Percentiles rank a stretch among this genome's conserved stretches.
These are phyloP conservation scores for Hypoxylon perforatum DNA, from an alignment of 495 filamentous ascomycete genomes.

Conservation along the genomic window DNA sequence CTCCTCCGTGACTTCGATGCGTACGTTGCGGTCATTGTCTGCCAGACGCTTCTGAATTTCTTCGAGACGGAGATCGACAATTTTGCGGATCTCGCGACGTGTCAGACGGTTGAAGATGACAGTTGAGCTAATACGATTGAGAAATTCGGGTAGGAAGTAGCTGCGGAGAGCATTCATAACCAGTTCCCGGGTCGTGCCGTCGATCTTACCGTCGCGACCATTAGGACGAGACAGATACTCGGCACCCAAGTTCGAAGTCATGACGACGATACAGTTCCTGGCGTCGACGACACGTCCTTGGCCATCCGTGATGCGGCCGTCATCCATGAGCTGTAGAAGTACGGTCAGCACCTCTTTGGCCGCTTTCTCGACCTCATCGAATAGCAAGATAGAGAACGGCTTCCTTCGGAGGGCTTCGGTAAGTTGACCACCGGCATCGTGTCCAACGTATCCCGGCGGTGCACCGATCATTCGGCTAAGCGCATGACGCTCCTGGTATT, in stretches of 20 bases:
- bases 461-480: slow-evolving; percentile 98
- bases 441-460: slow-evolving; percentile 95
- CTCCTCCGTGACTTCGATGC: slow-evolving; percentile 77
- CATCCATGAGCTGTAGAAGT: slow-evolving; percentile 97
- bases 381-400: slow-evolving; percentile 97
- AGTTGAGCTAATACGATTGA: slow-evolving; percentile 93
- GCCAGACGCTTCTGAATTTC: slow-evolving; percentile 92
- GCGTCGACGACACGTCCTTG: slow-evolving; percentile 95
- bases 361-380: slow-evolving; percentile 98
- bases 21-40: slow-evolving; percentile 83
- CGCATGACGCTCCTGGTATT: slow-evolving; percentile 97
- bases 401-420: slow-evolving; percentile 92
- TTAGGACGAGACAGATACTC: slow-evolving; percentile 87
- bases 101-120: slow-evolving; percentile 99
- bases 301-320: slow-evolving; percentile 97
- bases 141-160: slow-evolving; percentile 98
- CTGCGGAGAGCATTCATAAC: slow-evolving; percentile 89
- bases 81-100: slow-evolving; percentile 86
- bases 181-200: slow-evolving; percentile 84
- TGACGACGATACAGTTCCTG: slow-evolving; percentile 97
- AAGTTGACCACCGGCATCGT: slow-evolving; percentile 94
- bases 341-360: slow-evolving; percentile 98
- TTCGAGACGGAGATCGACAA: slow-evolving; percentile 87
- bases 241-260: slow-evolving; percentile 97
- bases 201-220: slow-evolving; percentile 83